phyloP scores from a whole-genome alignment of 2,329 filamentous ascomycete genomes.

The Elsinoe ampelina region DNA sequence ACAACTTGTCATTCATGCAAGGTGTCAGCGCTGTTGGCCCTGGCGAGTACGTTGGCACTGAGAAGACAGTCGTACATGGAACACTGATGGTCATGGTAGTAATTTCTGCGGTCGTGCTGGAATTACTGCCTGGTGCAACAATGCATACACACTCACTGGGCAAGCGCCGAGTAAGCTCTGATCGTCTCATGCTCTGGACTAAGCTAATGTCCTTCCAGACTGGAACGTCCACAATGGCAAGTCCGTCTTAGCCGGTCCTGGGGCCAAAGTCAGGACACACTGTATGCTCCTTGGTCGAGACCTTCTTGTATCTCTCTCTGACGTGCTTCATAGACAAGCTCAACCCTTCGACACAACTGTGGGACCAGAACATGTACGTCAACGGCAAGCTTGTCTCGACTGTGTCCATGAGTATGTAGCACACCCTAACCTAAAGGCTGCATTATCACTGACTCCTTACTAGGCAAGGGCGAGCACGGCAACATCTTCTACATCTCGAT shows the following conservation, averaged over 20 bases:
- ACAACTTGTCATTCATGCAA: constrained; percentile 21
- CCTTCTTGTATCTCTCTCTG: background rate
- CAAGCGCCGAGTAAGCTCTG: constrained; percentile 10
- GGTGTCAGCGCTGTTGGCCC: constrained; percentile 22
- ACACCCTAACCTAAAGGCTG: background rate
- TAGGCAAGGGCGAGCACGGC: constrained; percentile 21
- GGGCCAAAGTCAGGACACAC: constrained; percentile 20
- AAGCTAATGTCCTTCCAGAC: constrained; percentile 9
- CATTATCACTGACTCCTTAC: constrained; percentile 3
- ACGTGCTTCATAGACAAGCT: constrained; percentile 18
- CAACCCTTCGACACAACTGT: constrained; percentile 19
- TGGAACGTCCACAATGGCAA: constrained; percentile 16
- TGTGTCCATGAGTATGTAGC: constrained; percentile 20
- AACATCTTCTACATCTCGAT: constrained; percentile 22
- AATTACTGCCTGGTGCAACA: constrained; percentile 21
- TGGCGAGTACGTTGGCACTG: constrained; percentile 15
- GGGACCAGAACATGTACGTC: constrained; percentile 23
- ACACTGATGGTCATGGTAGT: background rate
- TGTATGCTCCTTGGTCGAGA: constrained; percentile 15
- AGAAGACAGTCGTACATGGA: no score
- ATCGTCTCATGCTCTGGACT: background rate
- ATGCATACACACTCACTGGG: constrained; percentile 20
- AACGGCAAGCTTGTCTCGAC: constrained; percentile 21
- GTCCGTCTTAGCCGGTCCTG: constrained; percentile 18
- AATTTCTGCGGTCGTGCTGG: constrained; percentile 19